Evolutionary conservation across 2,329 filamentous ascomycete species (phyloP).

Genomic region (Tolypocladium sp.): DNA sequence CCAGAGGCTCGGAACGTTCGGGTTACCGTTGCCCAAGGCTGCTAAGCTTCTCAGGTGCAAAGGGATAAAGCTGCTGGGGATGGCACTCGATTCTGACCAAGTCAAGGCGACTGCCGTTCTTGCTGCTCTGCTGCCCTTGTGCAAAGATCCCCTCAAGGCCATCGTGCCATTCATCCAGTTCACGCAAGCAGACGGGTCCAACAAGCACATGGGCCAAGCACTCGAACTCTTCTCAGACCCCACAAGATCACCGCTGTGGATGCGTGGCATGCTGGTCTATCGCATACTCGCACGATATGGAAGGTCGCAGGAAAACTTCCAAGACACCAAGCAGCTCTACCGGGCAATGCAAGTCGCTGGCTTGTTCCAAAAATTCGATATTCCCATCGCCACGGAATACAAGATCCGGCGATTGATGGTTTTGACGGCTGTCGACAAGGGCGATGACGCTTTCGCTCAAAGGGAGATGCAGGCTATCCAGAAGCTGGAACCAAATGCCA

Average conservation of each 20-base stretch:
- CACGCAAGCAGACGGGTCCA: constrained; percentile 3
- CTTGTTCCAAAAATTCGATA: constrained; percentile 11
- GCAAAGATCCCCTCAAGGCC: constrained; percentile 10
- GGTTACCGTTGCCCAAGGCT: constrained; percentile 4
- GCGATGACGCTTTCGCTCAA: constrained; percentile 15
- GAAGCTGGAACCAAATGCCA: constrained; percentile 8
- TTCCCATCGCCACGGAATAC: constrained; percentile 13
- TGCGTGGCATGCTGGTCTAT: constrained; percentile 6
- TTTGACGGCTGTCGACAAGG: constrained; percentile 15
- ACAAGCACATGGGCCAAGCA: constrained; percentile 2
- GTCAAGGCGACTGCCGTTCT: constrained; percentile 10
- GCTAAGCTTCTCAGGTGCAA: constrained; percentile 6
- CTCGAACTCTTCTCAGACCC: constrained; percentile 7
- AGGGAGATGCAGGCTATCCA: constrained; percentile 15
- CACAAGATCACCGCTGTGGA: constrained; percentile 4
- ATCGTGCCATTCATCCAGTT: constrained; percentile 4
- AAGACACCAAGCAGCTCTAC: constrained; percentile 16
- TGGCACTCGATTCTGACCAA: constrained; percentile 8
- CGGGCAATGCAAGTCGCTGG: constrained; percentile 16
- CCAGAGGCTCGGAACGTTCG: constrained; percentile 7
- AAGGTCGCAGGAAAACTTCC: constrained; percentile 1
- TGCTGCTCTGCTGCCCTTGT: constrained; percentile 11
- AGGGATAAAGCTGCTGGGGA: constrained; percentile 15
- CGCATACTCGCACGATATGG: constrained; percentile 5
- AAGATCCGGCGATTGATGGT: constrained; percentile 18